Conservation (phyloP, 345 rosid genomes). For the Eucalyptus sp. region DNA sequence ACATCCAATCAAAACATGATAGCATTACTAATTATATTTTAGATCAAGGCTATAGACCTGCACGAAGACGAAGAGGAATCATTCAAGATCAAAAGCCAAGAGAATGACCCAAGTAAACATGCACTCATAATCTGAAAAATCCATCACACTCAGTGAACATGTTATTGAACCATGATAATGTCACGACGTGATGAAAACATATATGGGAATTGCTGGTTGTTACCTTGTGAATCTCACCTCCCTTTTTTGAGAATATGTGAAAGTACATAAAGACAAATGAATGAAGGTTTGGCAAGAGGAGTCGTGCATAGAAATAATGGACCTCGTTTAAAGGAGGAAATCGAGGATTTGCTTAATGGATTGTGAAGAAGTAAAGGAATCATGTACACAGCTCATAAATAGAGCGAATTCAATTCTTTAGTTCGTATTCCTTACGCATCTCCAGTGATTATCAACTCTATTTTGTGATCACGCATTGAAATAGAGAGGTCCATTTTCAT, state of each 20-base stretch:
- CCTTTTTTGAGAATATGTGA: not conserved
- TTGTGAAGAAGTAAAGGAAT: not conserved
- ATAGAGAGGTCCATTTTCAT: not conserved
- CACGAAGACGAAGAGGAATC: not conserved
- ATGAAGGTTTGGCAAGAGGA: not conserved
- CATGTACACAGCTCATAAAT: not conserved
- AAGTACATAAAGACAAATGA: not conserved
- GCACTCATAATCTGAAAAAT: not conserved
- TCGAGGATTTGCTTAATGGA: not conserved
- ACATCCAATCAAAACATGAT: not conserved
- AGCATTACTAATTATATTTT: not conserved
- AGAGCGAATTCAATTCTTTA: not conserved
- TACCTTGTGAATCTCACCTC: not conserved
- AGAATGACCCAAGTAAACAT: not conserved
- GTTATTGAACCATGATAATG: not conserved
- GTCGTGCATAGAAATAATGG: not conserved
- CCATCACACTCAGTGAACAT: not conserved
- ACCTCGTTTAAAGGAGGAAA: not conserved
- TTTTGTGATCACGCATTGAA: not conserved
- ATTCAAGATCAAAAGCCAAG: not conserved
- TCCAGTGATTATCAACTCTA: not conserved
- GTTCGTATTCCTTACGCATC: not conserved
- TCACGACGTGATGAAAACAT: not conserved
- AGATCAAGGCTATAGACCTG: not conserved
- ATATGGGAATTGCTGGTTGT: not conserved